Evolutionary conservation across 2,329 filamentous ascomycete species (phyloP).

Genomic region (Macrophomina phaseolina): DNA sequence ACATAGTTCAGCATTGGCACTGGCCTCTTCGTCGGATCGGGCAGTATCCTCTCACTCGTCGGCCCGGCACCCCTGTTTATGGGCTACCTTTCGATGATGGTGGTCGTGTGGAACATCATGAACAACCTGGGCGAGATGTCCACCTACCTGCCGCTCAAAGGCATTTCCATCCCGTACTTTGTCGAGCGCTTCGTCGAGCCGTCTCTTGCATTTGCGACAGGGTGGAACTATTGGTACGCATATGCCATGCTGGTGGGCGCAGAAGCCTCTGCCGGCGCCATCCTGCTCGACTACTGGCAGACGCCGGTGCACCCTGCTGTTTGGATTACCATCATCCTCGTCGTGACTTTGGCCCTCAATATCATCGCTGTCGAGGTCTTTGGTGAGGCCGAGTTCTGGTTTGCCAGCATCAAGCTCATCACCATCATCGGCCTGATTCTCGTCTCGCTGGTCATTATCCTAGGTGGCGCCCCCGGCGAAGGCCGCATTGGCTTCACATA

Average conservation of each 20-base stretch:
- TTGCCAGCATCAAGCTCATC: constrained; percentile 51
- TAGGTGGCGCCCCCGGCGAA: constrained; percentile 58
- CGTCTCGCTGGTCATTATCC: constrained; percentile 35
- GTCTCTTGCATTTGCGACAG: constrained; percentile 6
- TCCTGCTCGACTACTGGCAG: constrained; percentile 52
- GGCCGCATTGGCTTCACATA: constrained; percentile 68
- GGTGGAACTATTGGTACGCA: constrained; percentile 11
- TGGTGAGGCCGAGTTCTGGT: constrained; percentile 55
- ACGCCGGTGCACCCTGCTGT: constrained; percentile 13
- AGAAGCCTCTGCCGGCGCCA: constrained; percentile 46
- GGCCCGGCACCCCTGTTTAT: constrained; percentile 35
- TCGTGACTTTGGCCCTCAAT: constrained; percentile 20
- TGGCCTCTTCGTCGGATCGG: constrained; percentile 17
- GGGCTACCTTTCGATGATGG: constrained; percentile 25
- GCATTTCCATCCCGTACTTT: constrained; percentile 78
- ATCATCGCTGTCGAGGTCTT: constrained; percentile 22
- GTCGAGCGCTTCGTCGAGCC: constrained; percentile 64
- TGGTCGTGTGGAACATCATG: constrained; percentile 35
- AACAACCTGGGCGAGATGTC: constrained; percentile 35
- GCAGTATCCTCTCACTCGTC: not conserved
- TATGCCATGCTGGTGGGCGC: constrained; percentile 35
- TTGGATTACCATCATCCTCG: constrained; percentile 14
- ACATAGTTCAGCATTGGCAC: constrained; percentile 11
- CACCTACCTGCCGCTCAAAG: constrained; percentile 51
- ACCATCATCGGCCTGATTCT: constrained; percentile 55